Percentiles rank a stretch among this genome's conserved stretches.
These are phyloP conservation scores for Ramichloridium luteum DNA, from an alignment of 2,329 filamentous ascomycete species.

Conservation along the genomic window DNA sequence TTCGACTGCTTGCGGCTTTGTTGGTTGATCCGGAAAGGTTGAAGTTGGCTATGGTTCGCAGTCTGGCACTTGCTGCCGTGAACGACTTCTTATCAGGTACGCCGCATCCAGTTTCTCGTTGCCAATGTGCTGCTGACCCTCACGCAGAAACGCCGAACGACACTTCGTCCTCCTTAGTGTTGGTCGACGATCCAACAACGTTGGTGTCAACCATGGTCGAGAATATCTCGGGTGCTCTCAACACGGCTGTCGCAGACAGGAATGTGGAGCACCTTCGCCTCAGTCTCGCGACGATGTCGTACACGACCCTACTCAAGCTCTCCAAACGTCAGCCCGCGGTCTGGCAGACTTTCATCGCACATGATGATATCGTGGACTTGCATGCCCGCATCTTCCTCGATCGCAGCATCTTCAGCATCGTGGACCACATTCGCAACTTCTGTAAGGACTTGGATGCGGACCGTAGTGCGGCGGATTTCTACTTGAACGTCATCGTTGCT, in stretches of 20 bases:
- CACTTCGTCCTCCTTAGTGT: constrained; percentile 6
- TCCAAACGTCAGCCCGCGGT: constrained; percentile 19
- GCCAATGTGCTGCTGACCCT: too few species aligned
- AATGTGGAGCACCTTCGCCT: background rate
- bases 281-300: background rate
- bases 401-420: constrained; percentile 6
- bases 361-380: constrained; percentile 23
- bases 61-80: constrained; percentile 12
- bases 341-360: constrained; percentile 13
- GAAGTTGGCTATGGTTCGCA: constrained; percentile 5
- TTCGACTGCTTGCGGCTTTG: constrained; percentile 15
- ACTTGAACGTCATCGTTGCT: constrained; percentile 12
- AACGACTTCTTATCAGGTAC: constrained; percentile 18
- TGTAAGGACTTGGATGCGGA: constrained; percentile 11
- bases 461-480: constrained; percentile 12
- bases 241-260: too few species aligned
- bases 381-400: constrained; percentile 23
- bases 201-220: constrained; percentile 14
- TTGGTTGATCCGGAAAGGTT: constrained; percentile 13
- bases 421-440: constrained; percentile 13
- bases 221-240: too few species aligned
- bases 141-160: constrained; percentile 10
- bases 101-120: too few species aligned
- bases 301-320: constrained; percentile 5
- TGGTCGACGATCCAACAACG: constrained; percentile 14